Evolutionary conservation across 2,329 filamentous ascomycete genomes (phyloP).

Genomic region (Penicillium oxalicum): DNA sequence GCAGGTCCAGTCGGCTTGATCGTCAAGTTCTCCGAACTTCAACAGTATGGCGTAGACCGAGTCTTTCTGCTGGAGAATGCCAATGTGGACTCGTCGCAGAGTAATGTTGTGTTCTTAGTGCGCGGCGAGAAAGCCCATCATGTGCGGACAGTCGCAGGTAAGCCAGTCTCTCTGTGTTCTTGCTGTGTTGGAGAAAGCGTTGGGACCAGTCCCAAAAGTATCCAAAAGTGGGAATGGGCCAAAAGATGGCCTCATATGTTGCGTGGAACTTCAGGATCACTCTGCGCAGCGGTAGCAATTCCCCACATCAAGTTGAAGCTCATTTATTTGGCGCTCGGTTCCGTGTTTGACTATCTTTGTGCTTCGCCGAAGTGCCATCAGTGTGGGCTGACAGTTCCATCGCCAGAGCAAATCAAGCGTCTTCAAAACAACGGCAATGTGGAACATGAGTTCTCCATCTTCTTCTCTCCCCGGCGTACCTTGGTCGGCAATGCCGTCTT

Average conservation of each 20-base stretch:
- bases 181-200: constrained; percentile 2
- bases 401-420: constrained; percentile 79
- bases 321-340: constrained; percentile 35
- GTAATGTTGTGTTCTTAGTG: constrained; percentile 90
- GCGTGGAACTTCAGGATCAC: constrained; percentile 44
- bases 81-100: constrained; percentile 89
- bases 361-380: constrained; percentile 47
- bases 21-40: constrained; percentile 88
- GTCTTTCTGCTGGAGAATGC: constrained; percentile 95
- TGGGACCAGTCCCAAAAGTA: background rate
- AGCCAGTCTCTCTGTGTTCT: constrained; percentile 30
- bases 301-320: constrained; percentile 45
- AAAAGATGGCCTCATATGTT: constrained; percentile 54
- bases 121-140: constrained; percentile 82
- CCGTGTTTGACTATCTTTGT: constrained; percentile 29
- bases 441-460: constrained; percentile 93
- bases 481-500: constrained; percentile 85
- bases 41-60: constrained; percentile 97
- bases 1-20: constrained; percentile 85
- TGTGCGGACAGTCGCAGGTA: constrained; percentile 83
- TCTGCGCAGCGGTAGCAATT: constrained; percentile 53
- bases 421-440: constrained; percentile 81
- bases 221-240: constrained; percentile 1
- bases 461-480: constrained; percentile 91
- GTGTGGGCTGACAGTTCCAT: constrained; percentile 51